A percentile compares a stretch with the other conserved stretches of the same genome.
Evolutionary conservation across 1,139 yeast genomes (phyloP).

Genomic region (Magnusiomyces ingens): DNA sequence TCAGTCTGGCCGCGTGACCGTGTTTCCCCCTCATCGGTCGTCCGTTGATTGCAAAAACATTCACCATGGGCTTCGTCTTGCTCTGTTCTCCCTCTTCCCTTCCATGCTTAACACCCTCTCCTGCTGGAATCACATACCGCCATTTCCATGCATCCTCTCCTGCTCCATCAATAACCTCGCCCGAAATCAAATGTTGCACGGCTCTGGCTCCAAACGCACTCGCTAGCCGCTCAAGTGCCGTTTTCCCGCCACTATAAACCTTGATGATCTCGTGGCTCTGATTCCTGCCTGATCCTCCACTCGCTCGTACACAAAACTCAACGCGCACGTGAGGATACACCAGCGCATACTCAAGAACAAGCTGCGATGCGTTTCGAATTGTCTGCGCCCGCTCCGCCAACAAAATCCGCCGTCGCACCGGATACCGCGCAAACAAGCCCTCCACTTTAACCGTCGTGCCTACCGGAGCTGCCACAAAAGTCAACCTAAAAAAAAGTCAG

Average conservation of each 20-base stretch:
- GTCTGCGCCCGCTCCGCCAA: neutral
- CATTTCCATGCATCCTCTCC: neutral
- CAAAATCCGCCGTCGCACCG: neutral
- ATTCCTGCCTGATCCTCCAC: neutral
- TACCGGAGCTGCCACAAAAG: neutral
- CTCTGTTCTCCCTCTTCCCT: neutral
- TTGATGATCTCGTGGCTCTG: no score
- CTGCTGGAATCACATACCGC: neutral
- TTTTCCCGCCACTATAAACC: neutral
- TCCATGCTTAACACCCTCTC: no score
- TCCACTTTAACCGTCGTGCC: neutral
- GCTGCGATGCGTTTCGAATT: neutral
- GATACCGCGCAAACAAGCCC: conserved; percentile 1
- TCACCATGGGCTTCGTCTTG: neutral
- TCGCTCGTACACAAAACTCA: neutral
- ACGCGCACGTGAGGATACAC: neutral
- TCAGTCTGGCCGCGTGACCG: no score
- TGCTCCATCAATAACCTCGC: neutral
- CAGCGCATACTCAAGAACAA: neutral
- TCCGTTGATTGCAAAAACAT: neutral
- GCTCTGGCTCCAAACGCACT: neutral
- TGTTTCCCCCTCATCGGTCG: neutral
- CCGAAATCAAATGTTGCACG: neutral
- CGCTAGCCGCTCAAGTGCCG: neutral
- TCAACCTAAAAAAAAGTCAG: neutral